Percentiles rank a stretch among this genome's conserved stretches.
These are phyloP conservation scores for Trichoderma asperelloides DNA, from an alignment of 495 filamentous ascomycete species.

Conservation along the genomic window DNA sequence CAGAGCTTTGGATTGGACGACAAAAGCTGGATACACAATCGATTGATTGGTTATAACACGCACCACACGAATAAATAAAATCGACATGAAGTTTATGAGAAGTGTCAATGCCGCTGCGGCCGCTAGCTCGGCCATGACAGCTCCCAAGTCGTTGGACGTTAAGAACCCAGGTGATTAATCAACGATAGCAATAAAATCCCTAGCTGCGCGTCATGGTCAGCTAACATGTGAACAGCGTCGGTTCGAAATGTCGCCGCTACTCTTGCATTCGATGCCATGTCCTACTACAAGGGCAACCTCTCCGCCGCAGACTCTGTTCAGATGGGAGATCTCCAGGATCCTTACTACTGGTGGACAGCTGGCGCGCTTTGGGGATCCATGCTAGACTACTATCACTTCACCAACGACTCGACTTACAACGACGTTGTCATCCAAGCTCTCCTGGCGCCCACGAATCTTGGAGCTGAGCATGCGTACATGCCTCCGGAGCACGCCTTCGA, in stretches of 20 bases:
- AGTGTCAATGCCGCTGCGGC: neutral
- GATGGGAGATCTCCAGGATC: conserved; percentile 56
- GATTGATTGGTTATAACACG: neutral
- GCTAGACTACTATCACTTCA: conserved; percentile 80
- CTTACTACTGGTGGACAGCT: conserved; percentile 79
- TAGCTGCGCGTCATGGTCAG: neutral
- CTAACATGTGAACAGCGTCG: conserved; percentile 31
- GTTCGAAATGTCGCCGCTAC: conserved; percentile 39
- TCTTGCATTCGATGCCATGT: conserved; percentile 45
- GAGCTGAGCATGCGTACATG: conserved; percentile 55
- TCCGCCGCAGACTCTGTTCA: conserved; percentile 29
- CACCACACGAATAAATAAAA: neutral
- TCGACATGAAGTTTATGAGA: neutral
- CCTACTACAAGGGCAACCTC: conserved; percentile 57
- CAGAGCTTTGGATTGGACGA: neutral
- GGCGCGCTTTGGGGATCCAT: conserved; percentile 65
- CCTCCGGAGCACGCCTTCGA: conserved; percentile 29
- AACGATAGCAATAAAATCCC: too few species aligned
- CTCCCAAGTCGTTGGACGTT: conserved; percentile 36
- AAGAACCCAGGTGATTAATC: conserved; percentile 28
- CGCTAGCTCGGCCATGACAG: conserved; percentile 16
- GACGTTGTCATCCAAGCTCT: conserved; percentile 56
- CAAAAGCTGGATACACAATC: neutral
- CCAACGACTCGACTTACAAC: conserved; percentile 67
- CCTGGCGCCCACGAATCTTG: conserved; percentile 53